These are phyloP conservation scores for Dryas alaskensis DNA, from an alignment of 306 rosid genomes.

Conservation along the genomic window DNA sequence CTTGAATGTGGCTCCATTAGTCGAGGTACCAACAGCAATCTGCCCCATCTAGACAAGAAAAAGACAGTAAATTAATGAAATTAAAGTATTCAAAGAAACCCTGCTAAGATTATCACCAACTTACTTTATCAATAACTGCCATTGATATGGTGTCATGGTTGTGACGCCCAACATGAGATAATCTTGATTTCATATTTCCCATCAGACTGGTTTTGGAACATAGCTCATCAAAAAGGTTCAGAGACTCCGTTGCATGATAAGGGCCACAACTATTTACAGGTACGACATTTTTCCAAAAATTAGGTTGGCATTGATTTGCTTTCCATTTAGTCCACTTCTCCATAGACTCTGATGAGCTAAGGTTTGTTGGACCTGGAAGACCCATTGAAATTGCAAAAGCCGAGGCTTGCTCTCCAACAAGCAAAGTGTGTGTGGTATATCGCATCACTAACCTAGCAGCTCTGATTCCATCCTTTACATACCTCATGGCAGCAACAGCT, in stretches of 20 bases:
- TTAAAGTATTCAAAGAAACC: not conserved
- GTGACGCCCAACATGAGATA: slow-evolving; percentile 49
- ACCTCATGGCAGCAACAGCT: slow-evolving; percentile 95
- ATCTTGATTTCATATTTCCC: slow-evolving; percentile 33
- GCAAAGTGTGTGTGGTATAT: slow-evolving; percentile 73
- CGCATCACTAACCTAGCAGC: slow-evolving; percentile 88
- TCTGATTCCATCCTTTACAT: slow-evolving; percentile 80
- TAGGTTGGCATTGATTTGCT: slow-evolving; percentile 72
- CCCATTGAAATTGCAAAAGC: slow-evolving; percentile 89
- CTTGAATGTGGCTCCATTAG: slow-evolving; percentile 93
- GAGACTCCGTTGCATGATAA: slow-evolving; percentile 43
- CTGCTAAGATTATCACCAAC: slow-evolving; percentile 11
- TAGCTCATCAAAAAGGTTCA: slow-evolving; percentile 27
- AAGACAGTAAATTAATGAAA: slow-evolving; percentile 11
- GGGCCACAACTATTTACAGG: slow-evolving; percentile 72
- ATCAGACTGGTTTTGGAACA: slow-evolving; percentile 35
- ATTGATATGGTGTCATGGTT: slow-evolving; percentile 94
- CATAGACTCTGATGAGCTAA: slow-evolving; percentile 72
- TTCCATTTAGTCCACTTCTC: slow-evolving; percentile 81
- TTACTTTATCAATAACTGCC: slow-evolving; percentile 85
- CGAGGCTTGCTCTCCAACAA: slow-evolving; percentile 88
- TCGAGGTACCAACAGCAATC: slow-evolving; percentile 89
- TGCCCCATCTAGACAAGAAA: slow-evolving; percentile 62
- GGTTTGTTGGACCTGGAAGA: slow-evolving; percentile 84
- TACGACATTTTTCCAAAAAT: slow-evolving; percentile 71